These are phyloP conservation scores for Bolboschoenus planiculmis DNA, from an alignment of 176 grass and related monocot species.

Conservation along the genomic window DNA sequence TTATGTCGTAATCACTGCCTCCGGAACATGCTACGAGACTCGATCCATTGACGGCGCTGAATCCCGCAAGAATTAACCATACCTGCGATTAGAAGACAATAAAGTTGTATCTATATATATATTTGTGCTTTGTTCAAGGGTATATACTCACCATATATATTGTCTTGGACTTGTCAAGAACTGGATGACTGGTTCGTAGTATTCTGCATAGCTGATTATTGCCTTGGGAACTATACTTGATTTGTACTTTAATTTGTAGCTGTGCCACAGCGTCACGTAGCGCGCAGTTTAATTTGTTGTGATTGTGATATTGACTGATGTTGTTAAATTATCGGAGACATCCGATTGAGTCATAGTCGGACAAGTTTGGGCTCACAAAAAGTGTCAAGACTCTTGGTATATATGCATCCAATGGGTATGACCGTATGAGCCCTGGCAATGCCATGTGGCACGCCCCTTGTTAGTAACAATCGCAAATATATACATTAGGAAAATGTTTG, in stretches of 20 bases:
- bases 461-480: conserved; percentile 29
- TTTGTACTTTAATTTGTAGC: too few relatives aligned
- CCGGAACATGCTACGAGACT: conserved; percentile 20
- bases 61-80: neutral
- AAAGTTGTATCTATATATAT: too few relatives aligned
- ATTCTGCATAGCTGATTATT: conserved; percentile 32
- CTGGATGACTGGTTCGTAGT: neutral
- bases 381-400: conserved; percentile 16
- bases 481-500: too few relatives aligned
- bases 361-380: conserved; percentile 13
- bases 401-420: conserved; percentile 36
- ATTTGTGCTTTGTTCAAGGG: too few relatives aligned
- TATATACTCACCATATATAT: conserved; percentile 28
- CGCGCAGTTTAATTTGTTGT: conserved; percentile 27
- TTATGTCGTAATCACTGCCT: conserved; percentile 25
- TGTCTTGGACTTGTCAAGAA: neutral
- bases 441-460: conserved; percentile 29
- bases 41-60: neutral
- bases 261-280: neutral
- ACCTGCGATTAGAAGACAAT: too few relatives aligned
- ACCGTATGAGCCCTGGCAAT: conserved; percentile 28
- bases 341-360: conserved; percentile 25
- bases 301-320: conserved; percentile 35
- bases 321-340: conserved; percentile 31
- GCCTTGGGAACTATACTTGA: neutral